Conservation (phyloP, 225 moss, liverwort and hornwort species). For the Asterella californica region DNA sequence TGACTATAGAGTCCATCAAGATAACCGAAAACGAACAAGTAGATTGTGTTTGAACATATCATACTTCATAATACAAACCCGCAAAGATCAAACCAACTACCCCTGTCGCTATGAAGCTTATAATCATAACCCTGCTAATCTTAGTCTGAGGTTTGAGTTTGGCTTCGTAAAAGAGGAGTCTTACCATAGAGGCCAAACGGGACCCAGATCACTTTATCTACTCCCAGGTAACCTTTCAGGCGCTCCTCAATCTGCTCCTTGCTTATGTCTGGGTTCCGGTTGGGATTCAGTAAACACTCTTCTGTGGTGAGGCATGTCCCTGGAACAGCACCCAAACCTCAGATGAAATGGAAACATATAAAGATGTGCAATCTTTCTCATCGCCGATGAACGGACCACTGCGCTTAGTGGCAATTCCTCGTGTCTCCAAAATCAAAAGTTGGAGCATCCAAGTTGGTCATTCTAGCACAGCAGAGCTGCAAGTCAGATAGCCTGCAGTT, state of each 20-base stretch:
- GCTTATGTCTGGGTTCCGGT: constrained; percentile 77
- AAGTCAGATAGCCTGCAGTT: neutral
- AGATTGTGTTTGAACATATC: no score
- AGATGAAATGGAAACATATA: neutral
- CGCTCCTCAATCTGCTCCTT: constrained; percentile 81
- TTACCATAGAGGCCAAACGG: constrained; percentile 81
- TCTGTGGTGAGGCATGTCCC: constrained; percentile 95
- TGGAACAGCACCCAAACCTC: constrained; percentile 22
- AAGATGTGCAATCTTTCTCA: neutral
- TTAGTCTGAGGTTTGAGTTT: neutral
- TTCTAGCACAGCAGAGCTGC: neutral
- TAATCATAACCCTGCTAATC: no score
- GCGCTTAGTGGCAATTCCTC: neutral
- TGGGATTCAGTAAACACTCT: constrained; percentile 82
- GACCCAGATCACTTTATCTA: constrained; percentile 93
- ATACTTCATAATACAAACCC: no score
- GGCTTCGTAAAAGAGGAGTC: neutral
- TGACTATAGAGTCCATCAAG: no score
- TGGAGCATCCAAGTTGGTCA: neutral
- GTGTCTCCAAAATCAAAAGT: neutral
- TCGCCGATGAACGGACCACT: neutral
- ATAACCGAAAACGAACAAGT: no score
- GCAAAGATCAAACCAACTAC: no score
- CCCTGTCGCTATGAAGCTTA: no score
- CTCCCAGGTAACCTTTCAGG: constrained; percentile 71